These are phyloP conservation scores for Helminthosporium solani DNA, from an alignment of 2,329 filamentous ascomycete genomes.

Conservation along the genomic window DNA sequence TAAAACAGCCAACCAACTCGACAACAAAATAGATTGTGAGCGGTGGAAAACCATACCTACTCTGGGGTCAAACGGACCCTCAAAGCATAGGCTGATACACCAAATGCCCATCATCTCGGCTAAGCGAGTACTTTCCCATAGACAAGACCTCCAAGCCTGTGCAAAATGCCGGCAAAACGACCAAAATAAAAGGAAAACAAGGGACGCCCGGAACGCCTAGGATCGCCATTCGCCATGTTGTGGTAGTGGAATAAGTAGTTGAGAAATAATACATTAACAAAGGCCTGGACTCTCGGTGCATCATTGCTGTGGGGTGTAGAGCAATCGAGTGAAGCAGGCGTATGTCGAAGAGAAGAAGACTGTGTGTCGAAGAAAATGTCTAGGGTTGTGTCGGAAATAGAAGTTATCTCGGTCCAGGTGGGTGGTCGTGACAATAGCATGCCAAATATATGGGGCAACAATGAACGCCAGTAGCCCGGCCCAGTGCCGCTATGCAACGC, in stretches of 20 bases:
- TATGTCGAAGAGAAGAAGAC: constrained; percentile 1
- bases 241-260: neutral
- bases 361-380: constrained; percentile 4
- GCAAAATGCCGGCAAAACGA: neutral
- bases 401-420: constrained; percentile 1
- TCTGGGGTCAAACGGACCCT: constrained; percentile 1
- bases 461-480: constrained; percentile 6
- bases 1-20: neutral
- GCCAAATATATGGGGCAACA: neutral
- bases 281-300: constrained; percentile 1
- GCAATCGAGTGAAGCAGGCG: neutral
- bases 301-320: neutral
- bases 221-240: constrained; percentile 4
- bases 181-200: neutral
- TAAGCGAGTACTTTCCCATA: constrained; percentile 2
- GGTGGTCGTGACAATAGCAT: neutral
- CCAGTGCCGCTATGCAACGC: constrained; percentile 38
- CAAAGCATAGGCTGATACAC: constrained; percentile 7
- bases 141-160: neutral
- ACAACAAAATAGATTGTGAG: neutral
- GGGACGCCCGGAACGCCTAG: constrained; percentile 2
- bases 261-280: constrained; percentile 3
- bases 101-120: constrained; percentile 5
- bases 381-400: constrained; percentile 2
- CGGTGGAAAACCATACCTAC: constrained; percentile 6